These are phyloP conservation scores for Nicotiana sylvestris DNA, from an alignment of 257 asterid genomes.

Conservation along the genomic window DNA sequence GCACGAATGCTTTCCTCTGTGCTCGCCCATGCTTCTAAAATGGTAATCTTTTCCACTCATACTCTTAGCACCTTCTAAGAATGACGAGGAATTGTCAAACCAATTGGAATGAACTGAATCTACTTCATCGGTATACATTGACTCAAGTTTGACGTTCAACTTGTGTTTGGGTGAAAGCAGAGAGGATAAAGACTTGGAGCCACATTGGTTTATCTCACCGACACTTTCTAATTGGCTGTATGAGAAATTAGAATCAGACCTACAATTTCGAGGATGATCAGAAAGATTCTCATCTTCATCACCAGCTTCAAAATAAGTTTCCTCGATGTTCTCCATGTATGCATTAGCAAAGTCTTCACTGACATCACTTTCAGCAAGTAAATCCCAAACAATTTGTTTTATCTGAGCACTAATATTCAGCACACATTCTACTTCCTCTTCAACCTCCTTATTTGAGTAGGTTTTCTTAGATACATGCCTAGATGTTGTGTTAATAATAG, in stretches of 20 bases:
- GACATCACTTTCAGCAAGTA: constrained; percentile 42
- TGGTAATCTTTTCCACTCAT: constrained; percentile 11
- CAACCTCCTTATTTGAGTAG: constrained; percentile 39
- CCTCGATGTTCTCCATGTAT: constrained; percentile 52
- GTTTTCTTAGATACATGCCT: constrained; percentile 16
- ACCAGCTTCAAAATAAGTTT: constrained; percentile 22
- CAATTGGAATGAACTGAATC: constrained; percentile 21
- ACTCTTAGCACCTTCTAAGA: constrained; percentile 9
- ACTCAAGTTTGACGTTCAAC: constrained; percentile 21
- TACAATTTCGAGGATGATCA: constrained; percentile 17
- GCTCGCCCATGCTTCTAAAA: constrained; percentile 15
- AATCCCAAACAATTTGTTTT: constrained; percentile 60
- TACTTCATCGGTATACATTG: constrained; percentile 22
- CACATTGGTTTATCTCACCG: constrained; percentile 43
- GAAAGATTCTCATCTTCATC: constrained; percentile 29
- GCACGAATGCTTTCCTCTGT: constrained; percentile 7
- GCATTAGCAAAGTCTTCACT: constrained; percentile 65
- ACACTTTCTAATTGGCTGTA: constrained; percentile 44
- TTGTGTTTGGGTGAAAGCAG: constrained; percentile 21
- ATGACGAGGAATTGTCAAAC: constrained; percentile 15
- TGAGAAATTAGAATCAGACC: constrained; percentile 21
- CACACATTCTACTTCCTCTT: constrained; percentile 55
- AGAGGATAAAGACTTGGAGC: constrained; percentile 20
- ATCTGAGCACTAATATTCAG: constrained; percentile 69
- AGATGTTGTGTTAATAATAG: constrained; percentile 41